Conservation (phyloP, 2,329 filamentous ascomycete genomes). For the Myriosclerotinia scirpicola region DNA sequence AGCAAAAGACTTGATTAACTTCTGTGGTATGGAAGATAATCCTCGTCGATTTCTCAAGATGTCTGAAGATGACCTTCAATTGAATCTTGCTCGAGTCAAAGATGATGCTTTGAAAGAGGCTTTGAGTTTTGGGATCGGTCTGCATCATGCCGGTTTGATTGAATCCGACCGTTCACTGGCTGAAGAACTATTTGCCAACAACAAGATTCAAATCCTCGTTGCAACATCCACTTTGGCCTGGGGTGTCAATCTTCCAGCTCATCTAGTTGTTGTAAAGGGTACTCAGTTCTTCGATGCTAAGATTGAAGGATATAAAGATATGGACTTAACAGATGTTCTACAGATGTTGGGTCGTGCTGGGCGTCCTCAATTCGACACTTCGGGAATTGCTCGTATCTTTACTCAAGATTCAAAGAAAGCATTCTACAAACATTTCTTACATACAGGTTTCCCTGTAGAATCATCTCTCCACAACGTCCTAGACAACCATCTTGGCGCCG, state of each 20-base stretch:
- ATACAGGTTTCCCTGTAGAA: slow-evolving; percentile 97
- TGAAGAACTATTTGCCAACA: slow-evolving; percentile 93
- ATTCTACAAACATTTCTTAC: slow-evolving; percentile 98
- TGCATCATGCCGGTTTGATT: slow-evolving; percentile 95
- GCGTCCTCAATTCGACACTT: slow-evolving; percentile 93
- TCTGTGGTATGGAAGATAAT: slow-evolving; percentile 98
- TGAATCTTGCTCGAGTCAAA: slow-evolving; percentile 86
- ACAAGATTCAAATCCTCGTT: slow-evolving; percentile 96
- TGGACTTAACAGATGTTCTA: slow-evolving; percentile 96
- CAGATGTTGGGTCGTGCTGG: slow-evolving; percentile 97
- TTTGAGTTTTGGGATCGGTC: slow-evolving; percentile 93
- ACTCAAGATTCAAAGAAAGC: slow-evolving; percentile 97
- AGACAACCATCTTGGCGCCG: slow-evolving; percentile 94
- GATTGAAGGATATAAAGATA: slow-evolving; percentile 95
- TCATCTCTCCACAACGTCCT: slow-evolving; percentile 94
- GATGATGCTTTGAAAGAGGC: slow-evolving; percentile 91
- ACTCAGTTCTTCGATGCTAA: slow-evolving; percentile 99
- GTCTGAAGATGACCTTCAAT: slow-evolving; percentile 88
- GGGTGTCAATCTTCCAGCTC: slow-evolving; percentile 96
- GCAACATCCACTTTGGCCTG: slow-evolving; percentile 88
- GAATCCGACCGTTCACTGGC: slow-evolving; percentile 89
- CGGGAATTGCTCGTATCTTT: slow-evolving; percentile 94
- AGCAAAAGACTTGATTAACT: slow-evolving; percentile 94
- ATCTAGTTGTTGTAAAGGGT: slow-evolving; percentile 95
- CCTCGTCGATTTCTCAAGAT: slow-evolving; percentile 89